Conservation (phyloP, 768 basidiomycete species). For the Lyophyllum shimeji region DNA sequence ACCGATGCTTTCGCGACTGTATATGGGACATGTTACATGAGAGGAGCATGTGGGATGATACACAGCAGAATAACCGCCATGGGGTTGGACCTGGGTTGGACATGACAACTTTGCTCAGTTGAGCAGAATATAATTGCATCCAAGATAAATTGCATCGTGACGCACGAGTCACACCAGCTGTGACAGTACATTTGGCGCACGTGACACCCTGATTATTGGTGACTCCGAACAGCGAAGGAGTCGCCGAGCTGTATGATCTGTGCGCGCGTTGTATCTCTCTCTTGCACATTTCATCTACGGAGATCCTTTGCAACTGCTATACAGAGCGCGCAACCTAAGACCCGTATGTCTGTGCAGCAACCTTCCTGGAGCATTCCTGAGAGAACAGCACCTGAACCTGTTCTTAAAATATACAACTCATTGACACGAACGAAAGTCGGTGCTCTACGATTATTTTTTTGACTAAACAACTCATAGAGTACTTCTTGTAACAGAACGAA, state of each 20-base stretch:
- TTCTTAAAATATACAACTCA: constrained; percentile 88
- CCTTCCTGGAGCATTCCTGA: constrained; percentile 56
- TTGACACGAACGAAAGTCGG: constrained; percentile 86
- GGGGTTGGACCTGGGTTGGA: no score
- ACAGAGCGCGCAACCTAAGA: constrained; percentile 1
- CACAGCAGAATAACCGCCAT: no score
- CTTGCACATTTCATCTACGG: constrained; percentile 13
- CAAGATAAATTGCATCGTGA: no score
- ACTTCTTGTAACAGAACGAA: constrained; percentile 51
- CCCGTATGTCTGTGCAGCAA: constrained; percentile 57
- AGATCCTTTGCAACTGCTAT: constrained; percentile 11
- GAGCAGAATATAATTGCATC: no score
- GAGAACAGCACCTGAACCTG: constrained; percentile 51
- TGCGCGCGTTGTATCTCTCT: constrained; percentile 19
- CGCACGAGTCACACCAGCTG: no score
- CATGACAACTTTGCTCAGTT: no score
- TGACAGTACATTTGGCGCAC: background rate
- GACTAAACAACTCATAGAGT: constrained; percentile 10
- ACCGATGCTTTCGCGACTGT: background rate
- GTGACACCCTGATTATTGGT: background rate
- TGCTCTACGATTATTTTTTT: constrained; percentile 1
- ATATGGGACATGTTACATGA: background rate
- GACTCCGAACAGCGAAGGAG: background rate
- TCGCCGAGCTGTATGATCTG: constrained; percentile 19
- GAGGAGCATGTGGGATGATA: background rate